Evolutionary conservation across 140 eudicot species (phyloP).

Genomic region (Erigeron philadelphicus): DNA sequence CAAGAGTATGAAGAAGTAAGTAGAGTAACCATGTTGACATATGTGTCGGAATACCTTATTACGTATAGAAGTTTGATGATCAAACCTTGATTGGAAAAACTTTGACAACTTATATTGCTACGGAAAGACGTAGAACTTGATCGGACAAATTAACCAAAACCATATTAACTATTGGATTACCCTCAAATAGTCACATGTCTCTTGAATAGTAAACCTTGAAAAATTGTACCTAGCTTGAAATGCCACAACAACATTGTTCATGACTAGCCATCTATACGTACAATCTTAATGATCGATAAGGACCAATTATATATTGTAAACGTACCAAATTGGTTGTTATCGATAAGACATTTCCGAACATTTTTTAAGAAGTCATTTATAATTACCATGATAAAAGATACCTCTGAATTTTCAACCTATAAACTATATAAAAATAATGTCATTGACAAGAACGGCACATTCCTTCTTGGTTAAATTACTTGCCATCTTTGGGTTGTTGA

Average conservation of each 20-base stretch:
- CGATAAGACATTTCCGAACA: background rate
- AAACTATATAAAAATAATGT: background rate
- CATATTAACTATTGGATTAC: background rate
- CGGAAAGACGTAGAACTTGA: background rate
- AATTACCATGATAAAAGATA: background rate
- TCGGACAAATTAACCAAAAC: background rate
- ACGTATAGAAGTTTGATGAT: too few relatives aligned
- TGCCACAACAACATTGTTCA: background rate
- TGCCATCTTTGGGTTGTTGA: conserved; percentile 2
- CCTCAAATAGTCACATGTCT: background rate
- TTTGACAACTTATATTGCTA: background rate
- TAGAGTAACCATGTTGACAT: too few relatives aligned
- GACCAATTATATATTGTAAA: background rate
- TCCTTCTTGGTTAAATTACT: background rate
- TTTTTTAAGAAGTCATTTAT: too few relatives aligned
- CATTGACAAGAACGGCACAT: conserved; percentile 10
- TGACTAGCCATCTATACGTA: background rate
- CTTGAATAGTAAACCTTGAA: background rate
- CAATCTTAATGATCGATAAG: too few relatives aligned
- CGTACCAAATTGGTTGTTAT: background rate
- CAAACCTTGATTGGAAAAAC: background rate
- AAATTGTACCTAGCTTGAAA: background rate
- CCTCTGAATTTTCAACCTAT: background rate
- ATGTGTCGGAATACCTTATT: too few relatives aligned
- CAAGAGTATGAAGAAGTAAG: too few relatives aligned